Conservation (phyloP, 805 yeast species). For the Wickerhamomyces queroliae region DNA sequence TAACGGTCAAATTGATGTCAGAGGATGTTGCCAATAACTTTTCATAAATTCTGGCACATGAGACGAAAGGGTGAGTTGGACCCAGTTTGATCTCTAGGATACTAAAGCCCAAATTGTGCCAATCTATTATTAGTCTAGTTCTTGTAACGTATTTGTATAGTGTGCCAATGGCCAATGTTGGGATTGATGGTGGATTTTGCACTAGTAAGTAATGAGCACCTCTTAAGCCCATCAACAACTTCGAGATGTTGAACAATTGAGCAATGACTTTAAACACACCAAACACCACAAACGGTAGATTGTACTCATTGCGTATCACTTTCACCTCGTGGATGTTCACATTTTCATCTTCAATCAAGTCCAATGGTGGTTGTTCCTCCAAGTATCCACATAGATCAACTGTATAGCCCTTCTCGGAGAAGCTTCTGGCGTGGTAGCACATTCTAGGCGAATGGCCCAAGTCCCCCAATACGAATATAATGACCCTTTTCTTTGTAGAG, state of each 20-base stretch:
- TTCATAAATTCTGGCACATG: slow-evolving; percentile 59
- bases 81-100: slow-evolving; percentile 63
- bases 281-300: slow-evolving; percentile 51
- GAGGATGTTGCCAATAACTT: slow-evolving; percentile 54
- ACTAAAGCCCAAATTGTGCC: slow-evolving; percentile 93
- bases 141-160: slow-evolving; percentile 47
- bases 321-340: slow-evolving; percentile 45
- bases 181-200: slow-evolving; percentile 92
- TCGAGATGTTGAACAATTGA: slow-evolving; percentile 46
- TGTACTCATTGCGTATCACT: slow-evolving; percentile 29
- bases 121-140: slow-evolving; percentile 73
- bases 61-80: slow-evolving; percentile 53
- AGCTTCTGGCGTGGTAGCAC: slow-evolving; percentile 81
- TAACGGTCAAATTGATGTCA: slow-evolving; percentile 73
- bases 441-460: slow-evolving; percentile 94
- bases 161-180: slow-evolving; percentile 62
- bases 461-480: slow-evolving; percentile 86
- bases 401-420: slow-evolving; percentile 58
- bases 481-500: slow-evolving; percentile 45
- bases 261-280: slow-evolving; percentile 50
- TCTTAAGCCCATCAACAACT: slow-evolving; percentile 44
- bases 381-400: slow-evolving; percentile 86
- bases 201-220: slow-evolving; percentile 67
- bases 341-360: slow-evolving; percentile 42
- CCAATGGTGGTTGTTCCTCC: slow-evolving; percentile 48